These are phyloP conservation scores for Chlorella sp. DNA, from an alignment of 139 green algal species.

Conservation along the genomic window DNA sequence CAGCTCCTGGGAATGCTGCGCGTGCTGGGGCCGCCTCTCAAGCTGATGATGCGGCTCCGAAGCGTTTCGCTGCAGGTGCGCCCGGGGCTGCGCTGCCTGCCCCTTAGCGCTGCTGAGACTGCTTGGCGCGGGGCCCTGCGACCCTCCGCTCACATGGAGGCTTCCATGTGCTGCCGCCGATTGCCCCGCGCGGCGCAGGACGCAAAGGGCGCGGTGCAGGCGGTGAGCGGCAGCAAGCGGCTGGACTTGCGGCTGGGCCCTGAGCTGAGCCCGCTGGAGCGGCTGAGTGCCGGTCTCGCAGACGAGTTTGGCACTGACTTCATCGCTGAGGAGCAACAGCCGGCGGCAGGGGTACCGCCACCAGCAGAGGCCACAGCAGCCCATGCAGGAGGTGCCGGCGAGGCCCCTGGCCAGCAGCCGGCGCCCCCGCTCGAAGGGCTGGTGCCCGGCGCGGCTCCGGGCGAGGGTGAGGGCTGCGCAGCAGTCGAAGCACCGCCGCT, in stretches of 20 bases:
- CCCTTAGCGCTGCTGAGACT: background rate
- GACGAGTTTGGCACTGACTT: background rate
- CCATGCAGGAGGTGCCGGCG: too few relatives aligned
- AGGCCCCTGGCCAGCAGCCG: background rate
- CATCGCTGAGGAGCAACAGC: background rate
- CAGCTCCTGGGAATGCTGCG: constrained; percentile 26
- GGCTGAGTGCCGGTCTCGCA: background rate
- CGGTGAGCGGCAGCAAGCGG: constrained; percentile 6
- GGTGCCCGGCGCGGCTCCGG: too few relatives aligned
- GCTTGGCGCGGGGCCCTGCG: background rate
- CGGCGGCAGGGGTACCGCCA: background rate
- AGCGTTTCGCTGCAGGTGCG: constrained; percentile 13
- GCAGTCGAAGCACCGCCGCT: background rate
- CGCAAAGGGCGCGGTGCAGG: constrained; percentile 2
- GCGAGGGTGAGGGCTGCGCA: too few relatives aligned
- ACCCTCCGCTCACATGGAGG: background rate
- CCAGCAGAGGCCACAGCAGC: background rate
- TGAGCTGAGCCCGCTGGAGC: background rate
- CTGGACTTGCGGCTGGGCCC: background rate
- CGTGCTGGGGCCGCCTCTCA: constrained; percentile 17
- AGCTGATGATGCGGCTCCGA: constrained; percentile 10
- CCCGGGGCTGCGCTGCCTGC: background rate
- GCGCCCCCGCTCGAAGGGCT: background rate
- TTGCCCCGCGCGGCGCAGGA: background rate
- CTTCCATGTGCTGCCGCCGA: background rate